These are phyloP conservation scores for Amphicarpaea edgeworthii DNA, from an alignment of 306 rosid genomes.

Conservation along the genomic window DNA sequence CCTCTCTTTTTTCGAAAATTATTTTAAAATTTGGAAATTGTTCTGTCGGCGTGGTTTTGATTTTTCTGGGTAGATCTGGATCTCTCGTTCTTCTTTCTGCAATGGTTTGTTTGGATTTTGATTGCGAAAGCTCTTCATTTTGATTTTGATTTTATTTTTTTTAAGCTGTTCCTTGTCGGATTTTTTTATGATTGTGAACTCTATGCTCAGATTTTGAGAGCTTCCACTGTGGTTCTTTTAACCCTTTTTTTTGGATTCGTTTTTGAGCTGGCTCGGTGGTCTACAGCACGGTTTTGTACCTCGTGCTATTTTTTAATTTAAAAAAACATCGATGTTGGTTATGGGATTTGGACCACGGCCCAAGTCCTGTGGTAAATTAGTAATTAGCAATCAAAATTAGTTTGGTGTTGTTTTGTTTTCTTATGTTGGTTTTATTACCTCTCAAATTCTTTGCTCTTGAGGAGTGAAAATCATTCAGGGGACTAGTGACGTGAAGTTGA, in stretches of 20 bases:
- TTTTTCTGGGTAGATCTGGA: slow-evolving; percentile 44
- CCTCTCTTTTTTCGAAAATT: background rate
- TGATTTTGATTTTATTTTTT: background rate
- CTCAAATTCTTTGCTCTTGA: background rate
- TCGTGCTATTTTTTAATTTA: slow-evolving; percentile 3
- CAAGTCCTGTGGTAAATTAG: slow-evolving; percentile 24
- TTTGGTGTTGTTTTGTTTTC: background rate
- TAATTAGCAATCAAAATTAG: background rate
- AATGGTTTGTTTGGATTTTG: background rate
- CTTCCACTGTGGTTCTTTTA: background rate
- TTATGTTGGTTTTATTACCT: background rate
- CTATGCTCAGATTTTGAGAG: background rate
- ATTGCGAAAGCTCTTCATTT: slow-evolving; percentile 9
- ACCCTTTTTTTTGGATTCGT: background rate
- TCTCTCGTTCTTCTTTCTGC: slow-evolving; percentile 20
- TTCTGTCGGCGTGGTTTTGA: background rate
- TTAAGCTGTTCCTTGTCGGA: background rate
- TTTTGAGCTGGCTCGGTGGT: slow-evolving; percentile 30
- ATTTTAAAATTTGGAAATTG: background rate
- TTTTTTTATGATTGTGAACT: background rate
- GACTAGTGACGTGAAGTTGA: too few species aligned
- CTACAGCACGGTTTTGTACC: slow-evolving; percentile 32
- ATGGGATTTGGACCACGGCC: slow-evolving; percentile 53
- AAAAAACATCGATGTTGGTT: slow-evolving; percentile 28
- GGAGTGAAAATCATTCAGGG: background rate